Conservation (phyloP, 805 yeast species). For the Hanseniaspora nectarophila region DNA sequence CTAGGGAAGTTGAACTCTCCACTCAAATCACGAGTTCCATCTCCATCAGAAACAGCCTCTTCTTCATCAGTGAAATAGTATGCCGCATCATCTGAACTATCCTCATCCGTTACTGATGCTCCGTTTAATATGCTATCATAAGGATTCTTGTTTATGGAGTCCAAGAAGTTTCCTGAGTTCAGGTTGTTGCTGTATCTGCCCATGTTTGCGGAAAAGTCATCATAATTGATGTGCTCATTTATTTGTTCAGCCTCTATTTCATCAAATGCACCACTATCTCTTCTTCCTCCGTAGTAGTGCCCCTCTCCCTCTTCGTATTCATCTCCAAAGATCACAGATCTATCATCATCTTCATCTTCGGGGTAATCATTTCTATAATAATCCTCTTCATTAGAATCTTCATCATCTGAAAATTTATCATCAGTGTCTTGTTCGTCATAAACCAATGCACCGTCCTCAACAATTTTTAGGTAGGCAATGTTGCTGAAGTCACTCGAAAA, state of each 20-base stretch:
- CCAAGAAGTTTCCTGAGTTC: slow-evolving; percentile 13
- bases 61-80: slow-evolving; percentile 29
- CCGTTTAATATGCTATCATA: slow-evolving; percentile 31
- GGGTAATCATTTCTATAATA: slow-evolving; percentile 90
- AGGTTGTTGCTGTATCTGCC: slow-evolving; percentile 3
- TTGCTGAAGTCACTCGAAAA: slow-evolving; percentile 25
- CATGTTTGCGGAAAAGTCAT: slow-evolving; percentile 11
- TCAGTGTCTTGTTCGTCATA: slow-evolving; percentile 34
- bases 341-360: slow-evolving; percentile 71
- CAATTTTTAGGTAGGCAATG: slow-evolving; percentile 34
- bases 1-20: slow-evolving; percentile 28
- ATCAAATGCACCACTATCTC: slow-evolving; percentile 17
- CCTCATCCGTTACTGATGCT: slow-evolving; percentile 64
- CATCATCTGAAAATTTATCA: slow-evolving; percentile 49
- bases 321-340: slow-evolving; percentile 28
- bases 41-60: slow-evolving; percentile 26
- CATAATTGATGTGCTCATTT: slow-evolving; percentile 17
- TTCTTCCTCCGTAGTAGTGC: slow-evolving; percentile 28
- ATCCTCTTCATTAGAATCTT: slow-evolving; percentile 83
- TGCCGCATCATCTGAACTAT: slow-evolving; percentile 68
- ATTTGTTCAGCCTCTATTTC: slow-evolving; percentile 16
- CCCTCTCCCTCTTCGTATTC: slow-evolving; percentile 28
- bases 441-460: slow-evolving; percentile 30
- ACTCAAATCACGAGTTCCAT: slow-evolving; percentile 25
- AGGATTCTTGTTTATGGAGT: slow-evolving; percentile 28